Evolutionary conservation across 2,329 filamentous ascomycete genomes (phyloP).

Genomic region (Fusarium acutatum): DNA sequence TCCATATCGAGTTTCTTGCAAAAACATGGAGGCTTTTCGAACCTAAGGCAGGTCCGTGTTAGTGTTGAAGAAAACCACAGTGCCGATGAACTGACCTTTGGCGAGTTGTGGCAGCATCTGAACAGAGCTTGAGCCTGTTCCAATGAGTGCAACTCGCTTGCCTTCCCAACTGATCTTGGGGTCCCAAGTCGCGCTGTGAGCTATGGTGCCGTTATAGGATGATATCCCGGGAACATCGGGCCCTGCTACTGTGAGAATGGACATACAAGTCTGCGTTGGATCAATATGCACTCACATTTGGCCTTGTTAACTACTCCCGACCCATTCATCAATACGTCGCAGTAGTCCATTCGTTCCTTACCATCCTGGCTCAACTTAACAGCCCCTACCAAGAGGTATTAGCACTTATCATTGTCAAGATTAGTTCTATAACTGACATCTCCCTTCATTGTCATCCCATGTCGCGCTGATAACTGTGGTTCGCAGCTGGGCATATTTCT

Average conservation of each 20-base stretch:
- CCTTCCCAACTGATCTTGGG: background rate
- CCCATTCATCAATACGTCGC: background rate
- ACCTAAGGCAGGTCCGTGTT: fast-evolving
- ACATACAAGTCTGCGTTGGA: no score
- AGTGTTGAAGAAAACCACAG: no score
- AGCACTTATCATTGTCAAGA: background rate
- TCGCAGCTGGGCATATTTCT: background rate
- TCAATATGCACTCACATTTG: background rate
- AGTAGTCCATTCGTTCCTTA: background rate
- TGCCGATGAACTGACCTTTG: background rate
- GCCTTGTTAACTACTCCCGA: background rate
- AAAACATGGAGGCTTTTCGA: background rate
- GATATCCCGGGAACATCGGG: background rate
- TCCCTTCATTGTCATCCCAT: background rate
- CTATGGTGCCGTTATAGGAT: background rate
- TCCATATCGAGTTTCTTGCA: background rate
- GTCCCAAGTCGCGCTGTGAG: background rate
- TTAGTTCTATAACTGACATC: background rate
- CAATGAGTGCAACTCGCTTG: background rate
- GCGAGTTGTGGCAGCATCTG: background rate
- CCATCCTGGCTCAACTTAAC: background rate
- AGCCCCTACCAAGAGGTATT: background rate
- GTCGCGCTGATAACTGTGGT: background rate
- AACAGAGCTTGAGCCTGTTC: background rate
- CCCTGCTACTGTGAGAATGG: background rate